These are phyloP conservation scores for Blastocladiella emersonii DNA, from an alignment of 371 early-diverging fungal species.

Conservation along the genomic window DNA sequence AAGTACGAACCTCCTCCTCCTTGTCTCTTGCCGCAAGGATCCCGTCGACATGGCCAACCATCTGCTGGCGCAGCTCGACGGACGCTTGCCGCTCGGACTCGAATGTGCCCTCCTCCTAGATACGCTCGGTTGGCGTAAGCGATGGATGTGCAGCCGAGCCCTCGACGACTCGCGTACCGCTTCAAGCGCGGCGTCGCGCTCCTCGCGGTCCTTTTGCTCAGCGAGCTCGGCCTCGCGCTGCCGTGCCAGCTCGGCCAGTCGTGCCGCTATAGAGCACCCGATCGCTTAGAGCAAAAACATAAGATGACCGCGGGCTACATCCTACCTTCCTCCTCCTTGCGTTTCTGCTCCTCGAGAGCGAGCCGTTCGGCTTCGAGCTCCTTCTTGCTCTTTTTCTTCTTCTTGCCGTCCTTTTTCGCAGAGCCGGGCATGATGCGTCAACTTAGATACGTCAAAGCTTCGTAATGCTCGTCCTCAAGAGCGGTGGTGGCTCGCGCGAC, in stretches of 20 bases:
- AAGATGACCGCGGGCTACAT: not conserved
- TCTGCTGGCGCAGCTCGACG: not conserved
- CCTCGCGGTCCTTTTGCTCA: not conserved
- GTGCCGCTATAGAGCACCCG: not conserved
- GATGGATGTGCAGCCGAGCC: not conserved
- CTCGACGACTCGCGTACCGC: not conserved
- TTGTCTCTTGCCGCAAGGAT: not conserved
- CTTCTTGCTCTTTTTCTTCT: slow-evolving; percentile 3
- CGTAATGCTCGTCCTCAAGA: no score
- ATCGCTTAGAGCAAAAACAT: not conserved
- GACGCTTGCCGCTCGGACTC: not conserved
- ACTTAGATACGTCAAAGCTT: no score
- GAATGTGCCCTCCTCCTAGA: not conserved
- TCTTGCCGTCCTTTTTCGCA: not conserved
- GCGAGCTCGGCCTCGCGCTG: not conserved
- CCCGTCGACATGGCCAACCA: not conserved
- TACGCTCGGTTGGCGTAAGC: not conserved
- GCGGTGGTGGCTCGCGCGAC: no score
- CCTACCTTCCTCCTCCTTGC: slow-evolving; percentile 2
- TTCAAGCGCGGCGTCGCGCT: not conserved
- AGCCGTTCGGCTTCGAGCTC: slow-evolving; percentile 1
- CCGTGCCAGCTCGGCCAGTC: not conserved
- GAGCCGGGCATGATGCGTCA: no score
- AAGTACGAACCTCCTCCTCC: no score
- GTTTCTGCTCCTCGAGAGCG: not conserved